phyloP scores from a whole-genome alignment of 2,329 filamentous ascomycete species.

The Ascochyta rabiei region DNA sequence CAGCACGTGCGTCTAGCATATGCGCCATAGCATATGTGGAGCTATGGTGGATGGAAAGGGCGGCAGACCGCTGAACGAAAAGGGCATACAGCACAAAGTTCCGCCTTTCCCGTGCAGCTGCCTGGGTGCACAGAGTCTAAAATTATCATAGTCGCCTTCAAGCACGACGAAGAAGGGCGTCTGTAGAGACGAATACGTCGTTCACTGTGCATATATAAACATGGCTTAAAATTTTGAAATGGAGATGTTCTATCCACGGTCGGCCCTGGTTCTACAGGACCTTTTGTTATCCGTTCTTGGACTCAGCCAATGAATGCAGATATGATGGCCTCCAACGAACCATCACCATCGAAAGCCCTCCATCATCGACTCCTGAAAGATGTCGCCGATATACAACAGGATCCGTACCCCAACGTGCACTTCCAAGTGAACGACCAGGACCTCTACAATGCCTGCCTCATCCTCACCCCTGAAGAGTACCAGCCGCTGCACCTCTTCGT shows the following conservation, averaged over 20 bases:
- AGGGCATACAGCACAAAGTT: not conserved
- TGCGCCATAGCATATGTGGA: not conserved
- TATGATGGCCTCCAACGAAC: not conserved
- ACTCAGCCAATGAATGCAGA: not conserved
- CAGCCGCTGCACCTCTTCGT: conserved; percentile 54
- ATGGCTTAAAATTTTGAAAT: not conserved
- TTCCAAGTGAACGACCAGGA: conserved; percentile 49
- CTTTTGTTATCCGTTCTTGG: no score
- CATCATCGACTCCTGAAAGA: conserved; percentile 46
- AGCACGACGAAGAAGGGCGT: not conserved
- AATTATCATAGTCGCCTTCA: not conserved
- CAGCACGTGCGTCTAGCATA: no score
- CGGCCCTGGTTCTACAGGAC: not conserved
- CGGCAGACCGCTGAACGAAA: not conserved
- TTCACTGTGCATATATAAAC: not conserved
- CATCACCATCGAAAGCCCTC: not conserved
- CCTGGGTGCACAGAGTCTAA: not conserved
- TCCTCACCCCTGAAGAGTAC: conserved; percentile 52
- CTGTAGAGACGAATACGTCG: not conserved
- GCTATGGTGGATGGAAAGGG: not conserved
- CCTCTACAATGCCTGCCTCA: conserved; percentile 50
- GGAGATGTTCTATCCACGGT: conserved; percentile 1
- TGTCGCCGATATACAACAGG: conserved; percentile 53
- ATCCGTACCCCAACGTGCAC: conserved; percentile 57
- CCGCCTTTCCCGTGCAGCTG: not conserved